Conservation (phyloP, 2,329 filamentous ascomycete species). For the Ceratocystis lukuohia region DNA sequence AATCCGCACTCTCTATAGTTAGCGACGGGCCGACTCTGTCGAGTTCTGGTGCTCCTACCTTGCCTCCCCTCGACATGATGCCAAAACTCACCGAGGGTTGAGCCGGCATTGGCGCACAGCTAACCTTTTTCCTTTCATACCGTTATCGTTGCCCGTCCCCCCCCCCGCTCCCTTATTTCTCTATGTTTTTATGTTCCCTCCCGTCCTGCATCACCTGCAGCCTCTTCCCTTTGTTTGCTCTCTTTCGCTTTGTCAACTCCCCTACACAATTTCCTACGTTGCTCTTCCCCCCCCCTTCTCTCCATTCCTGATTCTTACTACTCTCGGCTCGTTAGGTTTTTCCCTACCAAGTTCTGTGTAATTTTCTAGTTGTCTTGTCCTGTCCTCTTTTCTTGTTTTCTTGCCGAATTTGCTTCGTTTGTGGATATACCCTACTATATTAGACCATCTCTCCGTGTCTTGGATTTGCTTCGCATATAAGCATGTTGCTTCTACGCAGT, state of each 20-base stretch:
- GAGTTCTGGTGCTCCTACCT: slow-evolving; percentile 8
- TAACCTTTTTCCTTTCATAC: neutral
- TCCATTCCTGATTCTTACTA: slow-evolving; percentile 12
- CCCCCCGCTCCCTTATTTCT: neutral
- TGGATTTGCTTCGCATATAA: neutral
- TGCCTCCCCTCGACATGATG: slow-evolving; percentile 14
- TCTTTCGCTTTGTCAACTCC: neutral
- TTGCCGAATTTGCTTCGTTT: neutral
- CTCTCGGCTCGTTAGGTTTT: neutral
- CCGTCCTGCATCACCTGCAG: neutral
- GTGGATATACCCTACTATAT: slow-evolving; percentile 7
- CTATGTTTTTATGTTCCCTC: neutral
- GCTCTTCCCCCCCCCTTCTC: neutral
- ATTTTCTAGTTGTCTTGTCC: neutral
- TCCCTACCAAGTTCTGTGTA: neutral
- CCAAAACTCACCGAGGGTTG: slow-evolving; percentile 15
- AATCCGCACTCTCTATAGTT: slow-evolving; percentile 9
- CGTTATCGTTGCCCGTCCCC: neutral
- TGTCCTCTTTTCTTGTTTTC: neutral
- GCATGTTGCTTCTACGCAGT: neutral
- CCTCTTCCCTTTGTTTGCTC: slow-evolving; percentile 8
- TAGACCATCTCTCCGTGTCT: neutral
- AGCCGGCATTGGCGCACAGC: neutral
- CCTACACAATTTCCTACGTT: neutral
- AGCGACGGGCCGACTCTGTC: slow-evolving; percentile 10